These are phyloP conservation scores for Xylaria sp. DNA, from an alignment of 2,329 filamentous ascomycete genomes.

Conservation along the genomic window DNA sequence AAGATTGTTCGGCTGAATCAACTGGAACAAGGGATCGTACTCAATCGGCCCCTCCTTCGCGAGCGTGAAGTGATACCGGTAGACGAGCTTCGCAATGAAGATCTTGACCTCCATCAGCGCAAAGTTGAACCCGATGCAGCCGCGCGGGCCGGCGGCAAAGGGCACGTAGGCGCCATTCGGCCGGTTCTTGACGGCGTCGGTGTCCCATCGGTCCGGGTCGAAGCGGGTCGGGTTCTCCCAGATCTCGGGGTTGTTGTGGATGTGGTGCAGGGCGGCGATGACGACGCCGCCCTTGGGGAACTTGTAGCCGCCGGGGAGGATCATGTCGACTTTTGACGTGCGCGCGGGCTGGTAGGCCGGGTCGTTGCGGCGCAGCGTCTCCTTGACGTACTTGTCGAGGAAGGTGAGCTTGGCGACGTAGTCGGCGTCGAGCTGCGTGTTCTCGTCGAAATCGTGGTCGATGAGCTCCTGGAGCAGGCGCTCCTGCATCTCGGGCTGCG, in stretches of 20 bases:
- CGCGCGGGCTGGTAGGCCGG: conserved; percentile 57
- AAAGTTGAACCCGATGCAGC: conserved; percentile 62
- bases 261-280: conserved; percentile 47
- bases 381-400: conserved; percentile 56
- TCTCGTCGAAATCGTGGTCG: conserved; percentile 40
- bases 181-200: conserved; percentile 46
- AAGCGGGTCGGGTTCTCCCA: conserved; percentile 56
- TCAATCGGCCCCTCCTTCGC: conserved; percentile 47
- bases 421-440: conserved; percentile 44
- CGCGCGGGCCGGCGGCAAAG: conserved; percentile 52
- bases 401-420: conserved; percentile 44
- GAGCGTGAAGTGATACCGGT: conserved; percentile 51
- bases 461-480: conserved; percentile 53
- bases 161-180: conserved; percentile 50
- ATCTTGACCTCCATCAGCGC: conserved; percentile 57
- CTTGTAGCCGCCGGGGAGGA: conserved; percentile 55
- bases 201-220: conserved; percentile 56
- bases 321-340: conserved; percentile 49
- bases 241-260: conserved; percentile 47
- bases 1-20: conserved; percentile 51
- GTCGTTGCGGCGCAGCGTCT: conserved; percentile 55
- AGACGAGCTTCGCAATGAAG: conserved; percentile 53
- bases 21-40: conserved; percentile 55
- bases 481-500: conserved; percentile 52
- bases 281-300: conserved; percentile 48